Evolutionary conservation across 75 land plant genomes (phyloP).

Genomic region (Larix kaempferi): DNA sequence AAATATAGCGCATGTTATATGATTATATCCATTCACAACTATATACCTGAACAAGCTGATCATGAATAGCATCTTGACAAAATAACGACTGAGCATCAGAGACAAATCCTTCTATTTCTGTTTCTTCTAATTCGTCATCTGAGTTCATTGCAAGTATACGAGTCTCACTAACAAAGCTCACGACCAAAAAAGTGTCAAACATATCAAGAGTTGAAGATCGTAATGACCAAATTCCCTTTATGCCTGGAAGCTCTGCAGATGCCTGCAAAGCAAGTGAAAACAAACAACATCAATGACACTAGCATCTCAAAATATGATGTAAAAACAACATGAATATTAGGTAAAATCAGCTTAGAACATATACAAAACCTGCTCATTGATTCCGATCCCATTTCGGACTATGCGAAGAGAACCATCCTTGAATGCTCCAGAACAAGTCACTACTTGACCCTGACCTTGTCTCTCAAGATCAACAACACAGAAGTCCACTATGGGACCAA

Average conservation of each 20-base stretch:
- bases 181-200: slow-evolving; percentile 95
- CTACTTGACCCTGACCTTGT: slow-evolving; percentile 99
- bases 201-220: slow-evolving; percentile 81
- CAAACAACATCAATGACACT: background rate
- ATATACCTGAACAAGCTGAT: slow-evolving; percentile 91
- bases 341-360: background rate
- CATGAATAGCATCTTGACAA: slow-evolving; percentile 81
- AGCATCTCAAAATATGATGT: background rate
- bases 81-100: slow-evolving; percentile 88
- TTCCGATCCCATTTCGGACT: slow-evolving; percentile 99
- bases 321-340: background rate
- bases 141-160: slow-evolving; percentile 95
- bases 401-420: slow-evolving; percentile 99
- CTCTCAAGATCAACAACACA: slow-evolving; percentile 99
- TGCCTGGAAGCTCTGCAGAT: slow-evolving; percentile 97
- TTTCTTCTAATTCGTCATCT: slow-evolving; percentile 97
- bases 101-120: slow-evolving; percentile 94
- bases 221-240: slow-evolving; percentile 99
- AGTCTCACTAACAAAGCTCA: slow-evolving; percentile 97
- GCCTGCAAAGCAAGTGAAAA: slow-evolving; percentile 49
- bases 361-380: slow-evolving; percentile 88
- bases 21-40: background rate
- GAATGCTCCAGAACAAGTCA: slow-evolving; percentile 99
- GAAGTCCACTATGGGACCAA: slow-evolving; percentile 97
- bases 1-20: no score